These are phyloP conservation scores for Pistacia vera DNA, from an alignment of 345 rosid genomes.

Conservation along the genomic window DNA sequence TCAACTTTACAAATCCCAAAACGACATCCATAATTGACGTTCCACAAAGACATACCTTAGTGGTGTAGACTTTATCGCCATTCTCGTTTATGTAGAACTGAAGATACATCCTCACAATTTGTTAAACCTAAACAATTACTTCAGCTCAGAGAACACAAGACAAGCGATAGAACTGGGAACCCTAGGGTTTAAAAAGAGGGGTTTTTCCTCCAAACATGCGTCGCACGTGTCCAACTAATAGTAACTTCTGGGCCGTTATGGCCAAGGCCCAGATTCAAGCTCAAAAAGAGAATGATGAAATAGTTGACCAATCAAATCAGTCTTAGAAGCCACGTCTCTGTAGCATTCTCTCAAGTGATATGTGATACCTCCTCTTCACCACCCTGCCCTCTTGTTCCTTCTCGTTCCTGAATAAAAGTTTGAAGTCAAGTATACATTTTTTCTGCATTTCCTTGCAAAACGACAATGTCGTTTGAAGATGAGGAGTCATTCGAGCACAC, in stretches of 20 bases:
- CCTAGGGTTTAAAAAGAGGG: background rate
- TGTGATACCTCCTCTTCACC: slow-evolving; percentile 6
- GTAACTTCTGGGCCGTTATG: background rate
- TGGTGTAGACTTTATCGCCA: slow-evolving; percentile 59
- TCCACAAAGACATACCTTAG: slow-evolving; percentile 30
- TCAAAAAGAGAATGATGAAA: background rate
- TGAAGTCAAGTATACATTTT: slow-evolving; percentile 10
- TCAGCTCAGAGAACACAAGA: background rate
- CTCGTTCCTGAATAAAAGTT: background rate
- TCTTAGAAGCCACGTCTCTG: slow-evolving; percentile 36
- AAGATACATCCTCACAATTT: slow-evolving; percentile 39
- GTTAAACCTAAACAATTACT: background rate
- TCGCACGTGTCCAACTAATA: background rate
- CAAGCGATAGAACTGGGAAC: background rate
- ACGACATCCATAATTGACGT: background rate
- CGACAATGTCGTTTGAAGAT: slow-evolving; percentile 75
- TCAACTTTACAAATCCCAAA: background rate
- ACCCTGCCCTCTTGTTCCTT: background rate
- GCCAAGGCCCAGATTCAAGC: background rate
- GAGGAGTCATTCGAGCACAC: slow-evolving; percentile 94
- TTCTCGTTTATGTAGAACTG: slow-evolving; percentile 58
- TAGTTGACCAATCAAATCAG: slow-evolving; percentile 31
- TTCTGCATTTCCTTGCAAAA: background rate
- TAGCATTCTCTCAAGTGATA: slow-evolving; percentile 3
- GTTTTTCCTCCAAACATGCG: background rate